Evolutionary conservation across 768 basidiomycete species (phyloP), one percentile per base, ranked within the genome.

Genomic region (Strobilomyces echinocephalus): DNA sequence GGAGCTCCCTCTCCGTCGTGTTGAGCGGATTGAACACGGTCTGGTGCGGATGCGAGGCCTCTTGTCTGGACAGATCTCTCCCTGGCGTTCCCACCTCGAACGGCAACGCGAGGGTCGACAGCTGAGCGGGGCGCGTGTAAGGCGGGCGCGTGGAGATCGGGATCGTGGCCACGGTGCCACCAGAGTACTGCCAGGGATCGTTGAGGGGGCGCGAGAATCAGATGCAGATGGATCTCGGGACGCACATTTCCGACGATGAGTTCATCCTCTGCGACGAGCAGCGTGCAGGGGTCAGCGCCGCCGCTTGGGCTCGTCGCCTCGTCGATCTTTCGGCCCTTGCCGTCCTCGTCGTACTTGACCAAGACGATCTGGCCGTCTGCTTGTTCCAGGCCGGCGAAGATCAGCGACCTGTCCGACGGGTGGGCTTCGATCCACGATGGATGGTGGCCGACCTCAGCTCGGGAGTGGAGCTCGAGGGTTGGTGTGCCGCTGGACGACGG

Each of bases 361-460:
- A 79, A 82, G 8, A 83, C 63, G 24, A 85, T 74, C 65, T 75
- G 74, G 14, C 91, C 90, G n/a, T 87, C 79, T 0, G 74, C 58
- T 54, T 85, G 80, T 60, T 91, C 85, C 18, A 91, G 73, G 0
- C 78, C 83, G 11, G 88, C 73, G 61, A 84, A 85, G 31, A 89
- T 72, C 26, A 91, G 60, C 4, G 80, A 78, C 41, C 70, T 73
- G 55, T 85, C 79, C 0, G 63, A 67, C 0, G 84, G 82, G 62
- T 86, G 79, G 8, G 73, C 70, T 11, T 83, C 78, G 56, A 94
- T 76, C 91, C 91, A 93, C 6, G 88, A 89, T 1, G 90, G 87
- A 60, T 82, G 80, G 58, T 76, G 69, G 26, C 87, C 85, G 34
- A 83, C 79, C 9, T 67, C 63, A 46, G 80, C 61, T 15, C 74